These are phyloP conservation scores for Cercospora sp. DNA, from an alignment of 2,329 filamentous ascomycete species.

Conservation along the genomic window DNA sequence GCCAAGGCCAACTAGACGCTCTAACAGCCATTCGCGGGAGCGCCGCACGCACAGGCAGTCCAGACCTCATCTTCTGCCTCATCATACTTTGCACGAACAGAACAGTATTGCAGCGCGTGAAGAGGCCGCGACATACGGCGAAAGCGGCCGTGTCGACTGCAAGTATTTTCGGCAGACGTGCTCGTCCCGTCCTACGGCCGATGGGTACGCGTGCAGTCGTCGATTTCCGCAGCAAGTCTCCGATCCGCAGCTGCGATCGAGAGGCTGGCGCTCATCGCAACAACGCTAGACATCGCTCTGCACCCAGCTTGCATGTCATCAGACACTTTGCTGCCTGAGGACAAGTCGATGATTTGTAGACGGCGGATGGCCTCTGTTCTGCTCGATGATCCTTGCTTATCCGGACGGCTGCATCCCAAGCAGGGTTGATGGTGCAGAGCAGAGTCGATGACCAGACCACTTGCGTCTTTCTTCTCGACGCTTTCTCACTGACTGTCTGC, in stretches of 20 bases:
- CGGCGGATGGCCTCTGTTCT: background rate
- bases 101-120: background rate
- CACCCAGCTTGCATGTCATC: constrained; percentile 12
- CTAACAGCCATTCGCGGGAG: background rate
- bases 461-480: background rate
- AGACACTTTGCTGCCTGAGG: constrained; percentile 8
- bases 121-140: background rate
- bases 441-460: constrained; percentile 10
- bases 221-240: background rate
- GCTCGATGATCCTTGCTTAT: constrained; percentile 17
- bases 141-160: background rate
- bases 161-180: background rate
- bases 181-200: background rate
- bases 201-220: background rate
- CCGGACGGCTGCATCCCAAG: constrained; percentile 9
- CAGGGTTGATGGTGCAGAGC: constrained; percentile 3
- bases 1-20: background rate
- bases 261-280: constrained; percentile 6
- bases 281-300: background rate
- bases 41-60: background rate
- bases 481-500: background rate
- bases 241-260: constrained; percentile 8
- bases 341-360: background rate
- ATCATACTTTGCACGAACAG: background rate
- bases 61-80: background rate